Percentiles rank a stretch among this genome's conserved stretches.
phyloP scores from a whole-genome alignment of 805 yeast genomes.

The Ogataea henricii region DNA sequence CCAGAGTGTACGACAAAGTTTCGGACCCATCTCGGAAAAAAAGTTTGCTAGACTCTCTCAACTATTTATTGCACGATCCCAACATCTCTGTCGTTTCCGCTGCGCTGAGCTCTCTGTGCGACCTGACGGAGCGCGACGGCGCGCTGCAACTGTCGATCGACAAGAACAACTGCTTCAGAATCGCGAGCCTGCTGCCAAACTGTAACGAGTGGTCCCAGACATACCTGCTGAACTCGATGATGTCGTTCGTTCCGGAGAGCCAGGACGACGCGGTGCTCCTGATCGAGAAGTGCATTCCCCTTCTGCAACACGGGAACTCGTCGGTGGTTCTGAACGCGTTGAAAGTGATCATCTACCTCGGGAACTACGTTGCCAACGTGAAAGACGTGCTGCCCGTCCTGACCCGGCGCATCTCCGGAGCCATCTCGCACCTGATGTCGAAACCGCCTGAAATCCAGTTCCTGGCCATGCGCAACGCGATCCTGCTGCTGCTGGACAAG shows the following conservation, averaged over 20 bases:
- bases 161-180: slow-evolving; percentile 44
- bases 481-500: slow-evolving; percentile 67
- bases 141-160: slow-evolving; percentile 56
- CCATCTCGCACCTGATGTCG: slow-evolving; percentile 66
- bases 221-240: slow-evolving; percentile 62
- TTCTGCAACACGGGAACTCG: slow-evolving; percentile 77
- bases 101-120: slow-evolving; percentile 66
- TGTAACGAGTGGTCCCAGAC: slow-evolving; percentile 77
- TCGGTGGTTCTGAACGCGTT: slow-evolving; percentile 79
- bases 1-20: slow-evolving; percentile 63
- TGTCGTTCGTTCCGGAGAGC: slow-evolving; percentile 69
- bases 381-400: slow-evolving; percentile 56
- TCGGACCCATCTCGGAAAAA: slow-evolving; percentile 47
- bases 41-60: slow-evolving; percentile 50
- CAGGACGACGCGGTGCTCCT: slow-evolving; percentile 65
- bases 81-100: slow-evolving; percentile 67
- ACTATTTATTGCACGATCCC: slow-evolving; percentile 54
- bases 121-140: slow-evolving; percentile 59
- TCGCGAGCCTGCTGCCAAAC: slow-evolving; percentile 42
- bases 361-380: slow-evolving; percentile 66
- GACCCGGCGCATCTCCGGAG: slow-evolving; percentile 62
- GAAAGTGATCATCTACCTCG: slow-evolving; percentile 67
- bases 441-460: slow-evolving; percentile 86
- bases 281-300: slow-evolving; percentile 66
- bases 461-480: slow-evolving; percentile 76